Base-by-base conservation (phyloP, 768 basidiomycete genomes). In the Inosperma sp. region DNA sequence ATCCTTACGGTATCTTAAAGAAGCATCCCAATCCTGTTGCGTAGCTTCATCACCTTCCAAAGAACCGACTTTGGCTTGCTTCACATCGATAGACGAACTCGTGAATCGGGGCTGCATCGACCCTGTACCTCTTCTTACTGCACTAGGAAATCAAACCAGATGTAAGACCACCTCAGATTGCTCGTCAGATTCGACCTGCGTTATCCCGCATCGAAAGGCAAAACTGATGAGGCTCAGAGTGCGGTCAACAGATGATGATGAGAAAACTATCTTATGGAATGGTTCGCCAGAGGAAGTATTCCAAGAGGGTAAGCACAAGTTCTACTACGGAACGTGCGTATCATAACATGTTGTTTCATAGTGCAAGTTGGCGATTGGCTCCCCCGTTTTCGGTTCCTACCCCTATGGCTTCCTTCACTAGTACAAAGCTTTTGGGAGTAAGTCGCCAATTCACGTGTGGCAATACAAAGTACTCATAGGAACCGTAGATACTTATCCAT, bases 231-330 rank as follows among this genome's bases (percentile, higher is more conserved):
- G 88, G 41, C 66, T 92, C 10, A 76, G 72, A 0, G 61, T 84
- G 5, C 63, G 52, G 27, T 56, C 51, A 31, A 49, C 39, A 27
- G 54, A 45, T n/a, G 47, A 53, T 39, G 62, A 71, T 33, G 70
- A 60, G 19, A 55, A 30, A 12, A 44, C 81, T 1, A 65, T 92
- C 3, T 62, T 93, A 3, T 94, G 89, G 88, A 82, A 76, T 51
- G 91, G 91, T 0, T 81, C 86, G 5, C 68, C 67, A 7, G 58
- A 57, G 14, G 88, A 90, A 65, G 72, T 93, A 1, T 77, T 74
- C 68, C 79, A 84, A 46, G 76, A 85, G 74, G 81, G 86, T 83
- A 55, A 23, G 70, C 60, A n/a, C 43, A 7, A 29, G 27, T 37
- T 48, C n/a, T 23, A 7, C 16, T 57, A 27, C 25, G 33, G 44